Base-by-base conservation (phyloP, 192 early-diverging fungal species). In the Podila verticillata region DNA sequence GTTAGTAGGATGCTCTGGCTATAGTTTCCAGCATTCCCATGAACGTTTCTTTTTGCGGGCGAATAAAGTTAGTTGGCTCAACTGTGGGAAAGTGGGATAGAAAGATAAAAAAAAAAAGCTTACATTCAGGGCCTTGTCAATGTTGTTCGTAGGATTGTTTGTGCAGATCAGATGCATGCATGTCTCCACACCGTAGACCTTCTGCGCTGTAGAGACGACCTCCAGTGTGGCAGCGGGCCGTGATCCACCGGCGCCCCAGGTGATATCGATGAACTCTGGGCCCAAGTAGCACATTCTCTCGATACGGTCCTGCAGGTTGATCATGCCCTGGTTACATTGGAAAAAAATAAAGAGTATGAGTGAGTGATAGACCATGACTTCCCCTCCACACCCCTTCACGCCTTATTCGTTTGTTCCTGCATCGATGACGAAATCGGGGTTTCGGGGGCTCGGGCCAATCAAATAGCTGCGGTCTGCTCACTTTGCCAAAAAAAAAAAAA, bases 151-250 rank as follows among this genome's bases (percentile, higher is more conserved):
- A 31, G 95, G 93, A 94, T 97, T 98, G 77, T 98, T 97, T 36
- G 97, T 98, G 73, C 97, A 98, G 20, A 96, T 98, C 74, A 98
- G 82, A 83, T 98, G 97, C 96, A 98, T 96, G 65, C 89, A 84
- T 0, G 95, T 92, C 69, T 98, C 95, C 17, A 98, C 85, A 4
- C 96, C 96, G 71, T 94, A 94, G 0, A 95, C 92, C 28, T 89
- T 87, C 88, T 97, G 96, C 13, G 94, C 92, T 17, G 91, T 92
- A 0, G 88, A 82, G 58, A 89, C 89, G 24, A 98, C 91, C 79
- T 97, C 93, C 48, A 94, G 74, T 4, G 96, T 98, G 17, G 92
- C 84, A 64, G 96, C 94, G 20, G 95, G 92, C 17, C 92, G 90
- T 20, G 91, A 84, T 3, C 97, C 97, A 19, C 97, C 97, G 6